A percentile compares a stretch with the other conserved stretches of the same genome.
Conservation (phyloP, 768 basidiomycete species). For the Hydnomerulius pinastri region DNA sequence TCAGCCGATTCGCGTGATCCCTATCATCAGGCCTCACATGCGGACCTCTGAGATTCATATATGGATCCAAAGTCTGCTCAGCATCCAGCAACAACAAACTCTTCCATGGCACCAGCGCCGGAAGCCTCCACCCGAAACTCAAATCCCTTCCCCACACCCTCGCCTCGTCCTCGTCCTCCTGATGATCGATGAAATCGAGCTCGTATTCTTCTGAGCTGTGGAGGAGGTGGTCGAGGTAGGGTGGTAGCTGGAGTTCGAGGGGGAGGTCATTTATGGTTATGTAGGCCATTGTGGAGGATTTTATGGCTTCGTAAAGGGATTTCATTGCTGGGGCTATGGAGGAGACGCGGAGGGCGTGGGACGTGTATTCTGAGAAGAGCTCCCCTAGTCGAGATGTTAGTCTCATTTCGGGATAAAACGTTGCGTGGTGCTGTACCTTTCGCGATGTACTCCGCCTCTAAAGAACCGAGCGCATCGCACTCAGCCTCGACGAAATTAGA, state of each 20-base stretch:
- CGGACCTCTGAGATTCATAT: conserved; percentile 58
- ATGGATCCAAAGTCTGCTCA: conserved; percentile 56
- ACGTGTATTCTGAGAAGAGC: conserved; percentile 55
- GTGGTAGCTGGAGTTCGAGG: conserved; percentile 85
- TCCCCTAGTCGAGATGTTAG: conserved; percentile 46
- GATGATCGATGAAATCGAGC: conserved; percentile 48
- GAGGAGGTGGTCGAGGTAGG: conserved; percentile 70
- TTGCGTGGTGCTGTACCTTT: conserved; percentile 56
- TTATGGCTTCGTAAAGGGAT: conserved; percentile 75
- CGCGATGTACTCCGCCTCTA: conserved; percentile 70
- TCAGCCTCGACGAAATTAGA: conserved; percentile 85
- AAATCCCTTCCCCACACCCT: conserved; percentile 69
- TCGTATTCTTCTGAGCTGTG: conserved; percentile 65
- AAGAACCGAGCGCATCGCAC: conserved; percentile 65
- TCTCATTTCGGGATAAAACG: neutral
- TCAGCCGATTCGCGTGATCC: conserved; percentile 66
- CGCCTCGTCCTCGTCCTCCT: conserved; percentile 53
- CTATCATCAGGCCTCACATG: conserved; percentile 66
- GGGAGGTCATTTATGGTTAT: conserved; percentile 78
- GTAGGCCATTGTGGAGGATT: conserved; percentile 73
- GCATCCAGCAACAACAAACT: conserved; percentile 77
- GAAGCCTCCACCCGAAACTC: conserved; percentile 70
- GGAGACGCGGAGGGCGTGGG: conserved; percentile 61
- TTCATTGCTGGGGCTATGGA: conserved; percentile 83
- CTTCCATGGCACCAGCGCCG: conserved; percentile 88